These are phyloP conservation scores for Collybiopsis confluens DNA, from an alignment of 768 basidiomycete genomes.

Conservation along the genomic window DNA sequence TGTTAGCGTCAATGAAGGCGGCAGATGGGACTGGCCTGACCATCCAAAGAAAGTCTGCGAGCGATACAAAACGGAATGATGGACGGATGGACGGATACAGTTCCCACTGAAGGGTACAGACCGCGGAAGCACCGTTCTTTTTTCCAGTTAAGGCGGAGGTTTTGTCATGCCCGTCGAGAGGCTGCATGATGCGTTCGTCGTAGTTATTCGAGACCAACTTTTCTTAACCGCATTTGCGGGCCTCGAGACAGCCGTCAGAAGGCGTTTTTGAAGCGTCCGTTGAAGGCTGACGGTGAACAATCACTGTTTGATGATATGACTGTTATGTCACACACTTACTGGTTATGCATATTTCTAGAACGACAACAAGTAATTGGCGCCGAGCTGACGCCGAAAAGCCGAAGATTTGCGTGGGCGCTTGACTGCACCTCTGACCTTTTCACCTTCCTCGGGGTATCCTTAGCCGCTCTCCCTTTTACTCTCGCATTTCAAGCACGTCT, in stretches of 20 bases:
- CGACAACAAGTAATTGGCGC: too few relatives aligned
- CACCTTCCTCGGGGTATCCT: background rate
- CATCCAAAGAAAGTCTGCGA: too few relatives aligned
- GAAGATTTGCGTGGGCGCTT: background rate
- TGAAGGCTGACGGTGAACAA: too few relatives aligned
- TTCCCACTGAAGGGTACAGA: background rate
- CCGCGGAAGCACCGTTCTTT: background rate
- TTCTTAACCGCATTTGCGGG: background rate
- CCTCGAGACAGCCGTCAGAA: background rate
- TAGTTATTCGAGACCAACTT: background rate
- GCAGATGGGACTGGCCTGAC: too few relatives aligned
- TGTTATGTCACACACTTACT: too few relatives aligned
- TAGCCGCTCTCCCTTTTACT: background rate
- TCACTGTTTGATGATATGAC: too few relatives aligned
- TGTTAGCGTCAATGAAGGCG: too few relatives aligned
- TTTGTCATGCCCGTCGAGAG: background rate
- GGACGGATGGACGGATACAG: background rate
- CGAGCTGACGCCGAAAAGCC: background rate
- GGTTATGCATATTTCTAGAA: too few relatives aligned
- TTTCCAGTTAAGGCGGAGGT: background rate
- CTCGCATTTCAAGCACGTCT: too few relatives aligned
- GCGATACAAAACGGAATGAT: background rate
- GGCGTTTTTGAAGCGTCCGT: background rate
- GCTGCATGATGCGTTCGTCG: too few relatives aligned
- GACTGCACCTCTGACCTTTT: background rate